Evolutionary conservation across 1,139 yeast genomes (phyloP), one percentile per base, ranked within the genome.

Genomic region (Geotrichum fermentans): DNA sequence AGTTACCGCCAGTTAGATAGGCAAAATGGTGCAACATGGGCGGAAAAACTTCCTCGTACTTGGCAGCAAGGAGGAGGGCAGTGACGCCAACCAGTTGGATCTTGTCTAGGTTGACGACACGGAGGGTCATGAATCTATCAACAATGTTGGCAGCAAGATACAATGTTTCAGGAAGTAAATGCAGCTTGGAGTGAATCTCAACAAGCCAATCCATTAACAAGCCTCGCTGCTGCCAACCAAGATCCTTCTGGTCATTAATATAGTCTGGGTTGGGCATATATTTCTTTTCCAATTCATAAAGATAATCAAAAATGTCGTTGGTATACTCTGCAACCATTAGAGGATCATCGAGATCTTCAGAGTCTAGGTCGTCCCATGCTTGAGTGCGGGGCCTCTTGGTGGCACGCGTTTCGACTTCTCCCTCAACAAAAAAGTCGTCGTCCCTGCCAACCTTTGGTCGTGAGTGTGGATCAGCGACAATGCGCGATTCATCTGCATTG

Each of bases 291-390:
- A 84, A 73, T 62, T 77, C 82, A 65, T 83, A 81, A 58, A 90
- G 72, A 65, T 86, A 88, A 38, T 78, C 82, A 67, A 88, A 90
- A 52, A 92, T 90, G 54, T 88, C 97, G 57, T 73, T 78, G 50
- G 87, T 96, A 64, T 89, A 92, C 70, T 92, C 98, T 58, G 90
- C 81, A 28, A 87, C 97, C 97, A 90, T 89, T 56, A 86, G 74
- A 10, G 97, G 97, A 67, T 92, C 98, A 60, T 85, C 90, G 54
- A 73, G 71, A 65, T 92, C 98, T 60, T 87, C 96, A 46, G 84
- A 90, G 64, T 90, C 97, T 52, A 90, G 73, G 65, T 90, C 96
- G 61, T 87, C 96, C 95, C 95, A 89, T 33, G 56, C 58, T 17
- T 52, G 60, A n/a, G 51, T 46, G 4, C 50, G 39, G 6, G 50